Base-by-base conservation (phyloP, 2,329 filamentous ascomycete genomes). In the Xylariaceae sp. region DNA sequence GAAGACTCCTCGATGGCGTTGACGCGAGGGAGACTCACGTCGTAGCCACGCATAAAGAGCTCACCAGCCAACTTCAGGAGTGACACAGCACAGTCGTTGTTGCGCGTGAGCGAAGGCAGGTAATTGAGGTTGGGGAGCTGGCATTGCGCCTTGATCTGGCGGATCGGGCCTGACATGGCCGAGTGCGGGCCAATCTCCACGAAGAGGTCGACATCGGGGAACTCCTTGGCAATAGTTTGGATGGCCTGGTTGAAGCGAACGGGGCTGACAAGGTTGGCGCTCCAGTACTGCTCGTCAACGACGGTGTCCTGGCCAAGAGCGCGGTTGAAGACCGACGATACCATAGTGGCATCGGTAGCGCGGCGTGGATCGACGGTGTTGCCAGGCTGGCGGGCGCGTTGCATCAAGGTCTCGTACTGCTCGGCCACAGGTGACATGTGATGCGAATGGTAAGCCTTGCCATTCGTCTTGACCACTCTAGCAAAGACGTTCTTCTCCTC, bases 361-460 rank as follows among this genome's bases (percentile, higher is more conserved):
- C n/a, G n/a, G n/a, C n/a, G n/a, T n/a, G n/a, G n/a, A n/a, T n/a
- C 6, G 15, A 15, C 33, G 9, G 16, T 9, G 15, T 16, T 15
- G 16, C 15, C 7, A 6, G 16, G 15, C 8, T 11, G 21, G 3
- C 13, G 10, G 2, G 32, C 16, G 3, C 30, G 7, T 4, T 4
- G 3, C 2, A 27, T 18, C 3, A 20, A n/a, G n/a, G n/a, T n/a
- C n/a, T n/a, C 29, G 30, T 48, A 53, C 10, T n/a, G 11, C 10
- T 29, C 1, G 6, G 26, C 50, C 5, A 41, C 20, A 3, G 13
- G 1, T 2, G 23, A 9, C 67, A 69, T 69, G 36, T 68, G 61
- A 16, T 60, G 54, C 1, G 64, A 68, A 27, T 70, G 67, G 27
- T 70, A 70, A 2, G 65, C 69, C 13, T 51, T 58, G 11, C 59